These are phyloP conservation scores for Raddia guianensis DNA, from an alignment of 176 grass and related monocot genomes.

Conservation along the genomic window DNA sequence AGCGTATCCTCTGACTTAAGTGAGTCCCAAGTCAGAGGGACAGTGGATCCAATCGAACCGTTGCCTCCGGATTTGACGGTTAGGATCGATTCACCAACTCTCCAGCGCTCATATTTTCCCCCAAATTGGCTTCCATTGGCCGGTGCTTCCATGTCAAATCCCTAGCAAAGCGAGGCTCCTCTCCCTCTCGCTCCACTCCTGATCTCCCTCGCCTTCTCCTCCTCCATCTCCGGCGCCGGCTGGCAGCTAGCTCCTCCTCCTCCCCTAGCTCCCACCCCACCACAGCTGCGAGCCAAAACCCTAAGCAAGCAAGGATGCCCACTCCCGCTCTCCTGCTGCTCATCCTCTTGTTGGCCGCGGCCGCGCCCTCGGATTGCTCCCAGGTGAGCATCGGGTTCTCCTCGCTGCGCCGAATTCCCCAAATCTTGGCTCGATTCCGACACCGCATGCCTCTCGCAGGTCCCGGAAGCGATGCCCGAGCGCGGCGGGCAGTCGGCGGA, in stretches of 20 bases:
- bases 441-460: conserved; percentile 24
- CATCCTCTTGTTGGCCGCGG: conserved; percentile 38
- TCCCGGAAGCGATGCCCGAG: background rate
- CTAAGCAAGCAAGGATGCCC: conserved; percentile 6
- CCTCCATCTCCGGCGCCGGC: background rate
- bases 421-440: conserved; percentile 19
- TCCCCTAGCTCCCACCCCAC: background rate
- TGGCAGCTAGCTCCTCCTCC: background rate
- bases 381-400: conserved; percentile 22
- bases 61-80: too few relatives aligned
- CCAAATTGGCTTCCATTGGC: too few relatives aligned
- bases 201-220: background rate
- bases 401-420: background rate
- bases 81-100: too few relatives aligned
- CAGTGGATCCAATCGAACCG: too few relatives aligned
- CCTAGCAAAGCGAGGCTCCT: too few relatives aligned
- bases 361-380: conserved; percentile 7
- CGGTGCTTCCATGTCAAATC: too few relatives aligned
- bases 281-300: conserved; percentile 26
- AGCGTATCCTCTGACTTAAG: too few relatives aligned
- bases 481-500: background rate
- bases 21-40: too few relatives aligned
- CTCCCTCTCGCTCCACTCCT: background rate
- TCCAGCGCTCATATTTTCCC: too few relatives aligned
- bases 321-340: conserved; percentile 36